Conservation (phyloP, 345 rosid genomes). For the Eucalyptus marginata region DNA sequence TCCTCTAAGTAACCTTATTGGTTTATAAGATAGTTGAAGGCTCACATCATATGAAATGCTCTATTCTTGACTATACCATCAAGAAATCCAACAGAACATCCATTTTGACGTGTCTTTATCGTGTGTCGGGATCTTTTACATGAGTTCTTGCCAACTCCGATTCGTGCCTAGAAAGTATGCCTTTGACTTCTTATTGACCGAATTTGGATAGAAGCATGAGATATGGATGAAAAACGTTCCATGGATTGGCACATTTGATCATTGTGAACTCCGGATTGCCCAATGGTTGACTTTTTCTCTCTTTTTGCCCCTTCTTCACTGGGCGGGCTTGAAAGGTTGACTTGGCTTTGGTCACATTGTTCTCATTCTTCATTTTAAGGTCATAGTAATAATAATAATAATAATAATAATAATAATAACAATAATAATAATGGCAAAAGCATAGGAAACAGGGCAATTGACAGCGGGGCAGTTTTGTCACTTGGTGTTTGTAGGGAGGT, state of each 20-base stretch:
- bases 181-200: not conserved
- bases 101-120: not conserved
- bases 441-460: not conserved
- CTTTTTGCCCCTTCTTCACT: not conserved
- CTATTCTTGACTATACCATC: no score
- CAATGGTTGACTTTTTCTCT: not conserved
- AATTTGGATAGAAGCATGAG: not conserved
- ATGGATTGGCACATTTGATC: not conserved
- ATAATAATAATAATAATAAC: no score
- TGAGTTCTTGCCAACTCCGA: not conserved
- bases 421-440: not conserved
- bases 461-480: not conserved
- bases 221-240: not conserved
- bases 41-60: not conserved
- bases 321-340: not conserved
- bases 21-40: not conserved
- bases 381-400: not conserved
- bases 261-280: not conserved
- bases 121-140: not conserved
- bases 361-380: not conserved
- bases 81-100: fast-evolving
- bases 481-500: not conserved
- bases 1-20: not conserved
- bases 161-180: not conserved
- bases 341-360: not conserved